Evolutionary conservation across 768 basidiomycete species (phyloP), one percentile per base, ranked within the genome.

Genomic region (Sistotremastrum suecicum): DNA sequence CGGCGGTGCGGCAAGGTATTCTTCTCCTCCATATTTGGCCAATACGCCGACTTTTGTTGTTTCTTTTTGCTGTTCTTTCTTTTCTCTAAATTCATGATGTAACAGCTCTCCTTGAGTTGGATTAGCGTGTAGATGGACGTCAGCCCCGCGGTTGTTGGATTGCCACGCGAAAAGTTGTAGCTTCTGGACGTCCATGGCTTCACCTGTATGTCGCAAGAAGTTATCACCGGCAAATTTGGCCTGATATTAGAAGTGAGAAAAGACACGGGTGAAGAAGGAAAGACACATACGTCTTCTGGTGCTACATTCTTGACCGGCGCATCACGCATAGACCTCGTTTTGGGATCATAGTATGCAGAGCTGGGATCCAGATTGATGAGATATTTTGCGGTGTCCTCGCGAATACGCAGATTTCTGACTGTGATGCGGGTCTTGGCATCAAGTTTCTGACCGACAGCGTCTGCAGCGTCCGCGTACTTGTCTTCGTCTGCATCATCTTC

Each of bases 311-410:
- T 77, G 9, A 80, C 49, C 0, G 94, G 95, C 37, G 94, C 92
- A 57, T 99, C 95, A 64, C 95, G 83, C 95, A 99, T 99, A 5
- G 94, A 97, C 57, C 95, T 82, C 8, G 95, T 98, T 68, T 99
- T 99, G 41, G 95, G 95, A 58, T 99, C 95, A 59, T 99, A 99
- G 67, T 98, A 97, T 6, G 95, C 95, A 55, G 86, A 90, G 0
- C 88, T 82, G 1, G 84, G 83, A 62, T 98, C 91, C 61, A 99
- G 62, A 60, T 98, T 99, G 62, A 94, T 85, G 58, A 99, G 75
- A 60, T 99, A 99, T 61, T 99, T 99, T 7, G 95, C 95, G 1
- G 94, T 98, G 60, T 99, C 95, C 65, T 99, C 95, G 58, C 95
- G 83, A 54, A 99, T 98, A 67, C 95, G 86, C 56, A 99, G 69